Base-by-base conservation (phyloP, 352 stramenopile genomes). In the Lagenidium sp. region DNA sequence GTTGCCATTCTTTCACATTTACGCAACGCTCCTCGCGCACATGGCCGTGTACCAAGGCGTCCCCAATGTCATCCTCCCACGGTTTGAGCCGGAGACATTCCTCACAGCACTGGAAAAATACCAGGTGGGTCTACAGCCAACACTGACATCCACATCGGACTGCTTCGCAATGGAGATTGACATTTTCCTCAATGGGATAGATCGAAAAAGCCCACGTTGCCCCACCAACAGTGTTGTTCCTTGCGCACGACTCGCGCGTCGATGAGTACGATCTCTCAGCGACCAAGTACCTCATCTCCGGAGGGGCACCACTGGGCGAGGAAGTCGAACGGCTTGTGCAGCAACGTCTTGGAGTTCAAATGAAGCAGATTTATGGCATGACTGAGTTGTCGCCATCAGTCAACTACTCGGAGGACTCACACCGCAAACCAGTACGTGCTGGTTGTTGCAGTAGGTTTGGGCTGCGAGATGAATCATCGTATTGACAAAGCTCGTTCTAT, bases 1-100 rank as follows among this genome's bases (percentile, higher is more conserved):
- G 36, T 65, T 98, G 20, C 92, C 94, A 12, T 96, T 97, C 47
- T 97, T 96, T 66, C 92, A 98, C 54, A 97, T 98, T 43, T 97
- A 97, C 57, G 90, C 82, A 36, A 73, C 84, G 25, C 77, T 82
- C 36, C 59, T 91, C 19, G 52, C 94, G 23, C 61, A 97, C 20
- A 68, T 90, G 44, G 73, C 65, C n/a, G 63, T 89, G 15, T 85
- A 77, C 53, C 74, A 85, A 59, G 82, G 82, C 10, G 50, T 72
- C 32, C 69, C 75, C 4, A 66, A 96, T 12, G 78, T 97, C n/a
- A 85, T 95, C 10, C 76, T 95, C 15, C 83, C 75, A 20, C 65
- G 82, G 11, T 98, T 97, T 56, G 83, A 97, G 46, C 73, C 93
- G 1, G 65, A 90, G 31, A n/a, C n/a, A n/a, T n/a, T n/a, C n/a